Conservation (phyloP, 345 rosid genomes). For the Dipteronia sinensis region DNA sequence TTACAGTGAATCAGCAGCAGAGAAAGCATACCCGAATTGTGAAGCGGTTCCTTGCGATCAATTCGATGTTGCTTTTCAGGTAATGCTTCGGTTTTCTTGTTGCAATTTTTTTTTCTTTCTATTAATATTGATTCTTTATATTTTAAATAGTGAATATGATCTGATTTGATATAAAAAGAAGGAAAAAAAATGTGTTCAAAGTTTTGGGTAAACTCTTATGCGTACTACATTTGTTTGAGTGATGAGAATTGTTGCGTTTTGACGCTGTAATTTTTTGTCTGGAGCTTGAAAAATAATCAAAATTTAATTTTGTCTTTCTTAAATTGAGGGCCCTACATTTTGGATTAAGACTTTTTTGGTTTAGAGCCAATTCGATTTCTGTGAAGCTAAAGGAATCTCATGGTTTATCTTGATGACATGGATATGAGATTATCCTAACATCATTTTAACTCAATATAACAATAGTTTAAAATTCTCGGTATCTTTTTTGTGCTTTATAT, state of each 20-base stretch:
- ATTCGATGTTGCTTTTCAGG: constrained; percentile 94
- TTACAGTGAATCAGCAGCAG: constrained; percentile 92
- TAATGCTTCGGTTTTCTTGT: constrained; percentile 23
- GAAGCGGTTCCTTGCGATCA: constrained; percentile 97
- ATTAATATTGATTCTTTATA: neutral
- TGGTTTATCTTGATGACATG: neutral
- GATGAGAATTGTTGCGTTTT: too few species aligned
- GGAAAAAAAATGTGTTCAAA: too few species aligned
- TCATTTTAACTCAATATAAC: neutral
- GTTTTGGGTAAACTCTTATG: too few species aligned
- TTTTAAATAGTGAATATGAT: too few species aligned
- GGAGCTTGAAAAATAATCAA: neutral
- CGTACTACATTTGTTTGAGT: too few species aligned
- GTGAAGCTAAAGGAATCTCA: neutral
- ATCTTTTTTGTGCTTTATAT: neutral
- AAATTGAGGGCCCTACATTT: neutral
- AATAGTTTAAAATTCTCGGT: neutral
- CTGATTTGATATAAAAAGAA: too few species aligned
- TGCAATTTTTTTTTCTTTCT: neutral
- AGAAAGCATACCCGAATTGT: constrained; percentile 92
- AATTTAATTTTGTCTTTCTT: neutral
- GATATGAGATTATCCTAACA: neutral
- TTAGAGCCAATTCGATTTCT: neutral
- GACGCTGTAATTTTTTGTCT: too few species aligned
- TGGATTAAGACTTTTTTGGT: too few species aligned